These are phyloP conservation scores for Penicillium paneum DNA, from an alignment of 2,329 filamentous ascomycete species.

Conservation along the genomic window DNA sequence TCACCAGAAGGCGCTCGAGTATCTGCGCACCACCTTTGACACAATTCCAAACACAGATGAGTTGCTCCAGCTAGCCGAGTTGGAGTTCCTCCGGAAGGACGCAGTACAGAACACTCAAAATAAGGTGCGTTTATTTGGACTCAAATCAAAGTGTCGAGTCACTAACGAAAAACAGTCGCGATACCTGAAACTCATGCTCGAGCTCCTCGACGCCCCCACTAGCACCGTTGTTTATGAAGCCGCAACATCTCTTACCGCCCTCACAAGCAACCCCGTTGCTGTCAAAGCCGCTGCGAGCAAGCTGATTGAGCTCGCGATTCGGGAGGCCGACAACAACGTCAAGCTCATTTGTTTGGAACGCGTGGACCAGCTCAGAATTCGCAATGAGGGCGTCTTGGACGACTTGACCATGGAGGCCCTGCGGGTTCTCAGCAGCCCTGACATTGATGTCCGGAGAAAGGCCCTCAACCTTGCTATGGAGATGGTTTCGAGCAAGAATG, in stretches of 20 bases:
- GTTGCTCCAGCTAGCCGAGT: constrained; percentile 83
- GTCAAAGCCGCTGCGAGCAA: constrained; percentile 95
- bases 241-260: constrained; percentile 85
- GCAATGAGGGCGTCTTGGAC: constrained; percentile 87
- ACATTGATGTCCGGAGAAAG: constrained; percentile 93
- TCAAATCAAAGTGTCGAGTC: neutral
- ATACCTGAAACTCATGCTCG: constrained; percentile 92
- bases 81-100: constrained; percentile 97
- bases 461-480: constrained; percentile 86
- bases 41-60: constrained; percentile 93
- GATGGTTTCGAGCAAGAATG: constrained; percentile 98
- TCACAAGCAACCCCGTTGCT: constrained; percentile 94
- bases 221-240: constrained; percentile 98
- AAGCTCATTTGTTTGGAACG: constrained; percentile 97
- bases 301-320: constrained; percentile 95
- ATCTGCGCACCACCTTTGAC: constrained; percentile 85
- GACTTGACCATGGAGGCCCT: constrained; percentile 97
- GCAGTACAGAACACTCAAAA: constrained; percentile 91
- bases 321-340: constrained; percentile 98
- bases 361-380: constrained; percentile 79
- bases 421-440: constrained; percentile 87
- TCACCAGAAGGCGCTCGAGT: constrained; percentile 86
- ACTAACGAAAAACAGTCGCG: constrained; percentile 59
- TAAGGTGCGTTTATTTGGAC: constrained; percentile 59
- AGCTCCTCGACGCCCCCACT: constrained; percentile 85